Evolutionary conservation across 1,284 basidiomycete genomes (phyloP).

Genomic region (Naganishia liquefaciens): DNA sequence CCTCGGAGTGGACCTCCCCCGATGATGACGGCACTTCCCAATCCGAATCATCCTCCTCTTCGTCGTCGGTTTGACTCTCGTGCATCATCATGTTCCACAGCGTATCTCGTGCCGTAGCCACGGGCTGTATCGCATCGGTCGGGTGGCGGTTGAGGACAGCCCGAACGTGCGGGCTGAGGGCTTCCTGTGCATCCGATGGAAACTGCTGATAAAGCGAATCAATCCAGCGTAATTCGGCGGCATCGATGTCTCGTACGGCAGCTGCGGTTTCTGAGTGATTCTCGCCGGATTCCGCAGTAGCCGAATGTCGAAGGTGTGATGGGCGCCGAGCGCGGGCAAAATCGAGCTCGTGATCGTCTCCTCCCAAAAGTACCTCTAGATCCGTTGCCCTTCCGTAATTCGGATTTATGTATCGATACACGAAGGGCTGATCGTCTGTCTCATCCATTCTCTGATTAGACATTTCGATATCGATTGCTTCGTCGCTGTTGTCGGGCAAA

Average conservation of each 20-base stretch:
- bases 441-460: conserved; percentile 24
- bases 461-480: conserved; percentile 26
- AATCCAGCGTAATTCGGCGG: conserved; percentile 17
- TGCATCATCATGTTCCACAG: conserved; percentile 24
- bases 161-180: conserved; percentile 10
- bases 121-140: conserved; percentile 1
- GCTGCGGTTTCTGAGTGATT: neutral
- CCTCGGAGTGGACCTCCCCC: conserved; percentile 3
- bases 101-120: neutral
- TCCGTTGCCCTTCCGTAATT: conserved; percentile 2
- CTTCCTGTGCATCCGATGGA: conserved; percentile 2
- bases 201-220: conserved; percentile 9
- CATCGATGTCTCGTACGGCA: conserved; percentile 5
- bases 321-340: conserved; percentile 14
- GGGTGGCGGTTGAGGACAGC: conserved; percentile 14
- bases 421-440: conserved; percentile 6
- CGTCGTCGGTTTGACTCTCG: conserved; percentile 24
- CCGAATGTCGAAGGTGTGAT: conserved; percentile 23
- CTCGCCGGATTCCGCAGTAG: conserved; percentile 7
- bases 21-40: conserved; percentile 21
- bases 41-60: conserved; percentile 22
- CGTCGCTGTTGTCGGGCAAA: conserved; percentile 13
- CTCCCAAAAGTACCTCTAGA: conserved; percentile 16
- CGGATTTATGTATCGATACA: neutral
- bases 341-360: conserved; percentile 13